These are phyloP conservation scores for Aspergillus kassunensis DNA, from an alignment of 495 filamentous ascomycete species.

Conservation along the genomic window DNA sequence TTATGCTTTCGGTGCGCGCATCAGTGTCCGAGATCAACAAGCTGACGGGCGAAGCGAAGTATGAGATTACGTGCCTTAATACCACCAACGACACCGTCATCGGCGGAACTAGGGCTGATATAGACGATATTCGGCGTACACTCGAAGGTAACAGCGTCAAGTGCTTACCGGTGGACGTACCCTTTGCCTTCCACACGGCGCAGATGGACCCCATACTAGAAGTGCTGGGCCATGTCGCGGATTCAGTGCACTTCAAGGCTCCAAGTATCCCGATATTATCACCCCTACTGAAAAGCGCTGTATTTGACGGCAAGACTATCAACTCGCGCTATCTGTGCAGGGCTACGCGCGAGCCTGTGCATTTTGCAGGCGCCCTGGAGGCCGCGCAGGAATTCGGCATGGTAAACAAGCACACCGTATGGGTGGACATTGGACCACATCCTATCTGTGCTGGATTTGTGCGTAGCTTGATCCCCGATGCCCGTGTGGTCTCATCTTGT, in stretches of 20 bases:
- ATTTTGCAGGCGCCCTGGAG: slow-evolving; percentile 62
- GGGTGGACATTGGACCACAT: slow-evolving; percentile 43
- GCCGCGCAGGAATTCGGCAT: slow-evolving; percentile 33
- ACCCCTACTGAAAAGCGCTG: slow-evolving; percentile 58
- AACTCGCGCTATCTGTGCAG: slow-evolving; percentile 55
- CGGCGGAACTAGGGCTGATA: slow-evolving; percentile 40
- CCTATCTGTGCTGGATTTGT: slow-evolving; percentile 30
- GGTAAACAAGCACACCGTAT: slow-evolving; percentile 23
- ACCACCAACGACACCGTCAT: slow-evolving; percentile 46
- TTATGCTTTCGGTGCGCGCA: slow-evolving; percentile 50
- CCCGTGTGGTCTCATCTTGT: slow-evolving; percentile 43
- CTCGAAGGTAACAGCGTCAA: slow-evolving; percentile 57
- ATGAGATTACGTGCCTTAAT: slow-evolving; percentile 1
- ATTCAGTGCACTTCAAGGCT: slow-evolving; percentile 55
- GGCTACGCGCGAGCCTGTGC: slow-evolving; percentile 65
- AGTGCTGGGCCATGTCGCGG: slow-evolving; percentile 57
- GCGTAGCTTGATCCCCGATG: slow-evolving; percentile 15
- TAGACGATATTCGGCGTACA: slow-evolving; percentile 53
- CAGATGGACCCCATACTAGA: slow-evolving; percentile 77
- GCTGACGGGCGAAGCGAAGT: slow-evolving; percentile 13
- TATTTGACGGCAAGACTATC: slow-evolving; percentile 51
- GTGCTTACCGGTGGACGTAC: slow-evolving; percentile 64
- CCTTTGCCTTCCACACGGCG: slow-evolving; percentile 78
- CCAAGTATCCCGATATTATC: slow-evolving; percentile 66
- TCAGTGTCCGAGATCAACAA: slow-evolving; percentile 31